Conservation (phyloP, 495 filamentous ascomycete species). For the Aspergillus ostianus region DNA sequence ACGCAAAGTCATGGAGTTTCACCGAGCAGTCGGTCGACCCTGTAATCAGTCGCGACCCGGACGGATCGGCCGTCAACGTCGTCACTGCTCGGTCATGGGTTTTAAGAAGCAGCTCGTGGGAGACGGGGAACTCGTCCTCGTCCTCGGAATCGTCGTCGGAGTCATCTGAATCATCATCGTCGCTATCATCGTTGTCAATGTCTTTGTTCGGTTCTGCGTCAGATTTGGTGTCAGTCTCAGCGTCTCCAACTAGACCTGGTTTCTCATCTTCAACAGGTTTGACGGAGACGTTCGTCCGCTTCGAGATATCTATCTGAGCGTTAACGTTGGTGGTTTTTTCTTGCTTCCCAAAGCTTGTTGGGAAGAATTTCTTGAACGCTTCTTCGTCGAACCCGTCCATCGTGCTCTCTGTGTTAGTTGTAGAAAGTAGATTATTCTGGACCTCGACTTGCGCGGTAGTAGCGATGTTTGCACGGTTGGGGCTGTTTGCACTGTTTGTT, state of each 20-base stretch:
- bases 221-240: constrained; percentile 13
- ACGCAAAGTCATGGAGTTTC: constrained; percentile 91
- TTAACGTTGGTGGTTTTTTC: constrained; percentile 68
- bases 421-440: background rate
- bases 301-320: constrained; percentile 75
- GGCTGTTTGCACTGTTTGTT: constrained; percentile 42
- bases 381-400: constrained; percentile 76
- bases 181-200: constrained; percentile 31
- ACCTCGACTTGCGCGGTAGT: constrained; percentile 13
- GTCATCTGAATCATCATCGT: constrained; percentile 46
- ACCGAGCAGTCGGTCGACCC: constrained; percentile 87
- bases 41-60: constrained; percentile 80
- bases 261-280: constrained; percentile 25
- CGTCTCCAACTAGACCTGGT: constrained; percentile 18
- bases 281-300: constrained; percentile 49
- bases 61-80: constrained; percentile 75
- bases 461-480: constrained; percentile 22
- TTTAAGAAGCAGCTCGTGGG: constrained; percentile 88
- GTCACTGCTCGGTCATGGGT: constrained; percentile 91
- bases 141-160: constrained; percentile 61
- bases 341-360: constrained; percentile 84
- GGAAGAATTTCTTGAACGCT: constrained; percentile 77
- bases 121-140: constrained; percentile 88
- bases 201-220: constrained; percentile 26
- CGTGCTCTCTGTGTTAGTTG: constrained; percentile 7